Base-by-base conservation (phyloP, 306 rosid genomes). In the Ziziphus jujuba region DNA sequence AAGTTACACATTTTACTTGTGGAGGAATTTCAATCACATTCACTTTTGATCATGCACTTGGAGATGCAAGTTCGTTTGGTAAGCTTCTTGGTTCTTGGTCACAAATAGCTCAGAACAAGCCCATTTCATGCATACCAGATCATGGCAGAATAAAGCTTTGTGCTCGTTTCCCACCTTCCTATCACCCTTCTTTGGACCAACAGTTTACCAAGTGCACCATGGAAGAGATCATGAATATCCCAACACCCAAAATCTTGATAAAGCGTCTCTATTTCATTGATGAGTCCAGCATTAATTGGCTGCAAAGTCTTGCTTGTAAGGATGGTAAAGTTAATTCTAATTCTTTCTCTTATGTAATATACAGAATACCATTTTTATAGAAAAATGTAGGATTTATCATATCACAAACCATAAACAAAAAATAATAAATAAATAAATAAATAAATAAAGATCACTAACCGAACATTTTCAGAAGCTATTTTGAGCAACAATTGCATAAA, bases 31-130 rank as follows among this genome's bases (percentile, higher is more conserved):
- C 93, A 9, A 51, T 89, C 25, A 80, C 96, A n/a, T 86, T 87
- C 70, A 85, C 93, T 24, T 92, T 92, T 67, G 96, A 92, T 66
- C 97, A 89, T 74, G 98, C 96, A 33, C 80, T 92, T 25, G 97
- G 96, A 20, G 97, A 92, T 76, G 91, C 91, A 15, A 87, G 62
- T 69, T 76, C 93, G 59, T 92, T 92, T 45, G 93, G 91, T n/a
- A 86, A 80, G 36, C 87, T 89, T 14, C 85, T 89, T 34, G 55
- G 83, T 36, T 70, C 93, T 1, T 92, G 97, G 96, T 82, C 89
- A 2, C 84, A 92, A 78, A 76, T 83, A 43, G 75, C 96, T 17
- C 79, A 45, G 48, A 79, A 66, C 15, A 86, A 85, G 66, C 84
- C 87, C 12, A 28, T 86, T 0, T 76, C 90, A 22, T 71, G 81